phyloP scores from a whole-genome alignment of 2,329 filamentous ascomycete genomes.

The Cytospora chrysosperma region DNA sequence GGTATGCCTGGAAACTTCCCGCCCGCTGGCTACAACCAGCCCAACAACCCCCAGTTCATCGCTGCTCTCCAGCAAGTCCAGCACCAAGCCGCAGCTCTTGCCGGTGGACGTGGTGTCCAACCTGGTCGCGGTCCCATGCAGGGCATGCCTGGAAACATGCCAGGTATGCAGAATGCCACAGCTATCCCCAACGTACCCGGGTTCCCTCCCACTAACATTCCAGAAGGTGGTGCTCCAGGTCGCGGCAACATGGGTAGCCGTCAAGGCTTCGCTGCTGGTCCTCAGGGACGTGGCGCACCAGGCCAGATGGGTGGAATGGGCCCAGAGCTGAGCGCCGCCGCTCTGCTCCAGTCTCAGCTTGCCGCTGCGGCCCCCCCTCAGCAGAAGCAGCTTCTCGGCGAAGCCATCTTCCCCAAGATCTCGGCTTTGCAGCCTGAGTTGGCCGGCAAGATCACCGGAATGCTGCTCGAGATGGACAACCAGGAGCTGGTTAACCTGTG shows the following conservation, averaged over 20 bases:
- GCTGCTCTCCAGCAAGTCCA: constrained; percentile 80
- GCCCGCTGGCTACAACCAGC: constrained; percentile 74
- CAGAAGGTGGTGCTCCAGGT: constrained; percentile 39
- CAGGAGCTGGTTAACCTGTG: constrained; percentile 90
- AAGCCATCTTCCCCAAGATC: constrained; percentile 98
- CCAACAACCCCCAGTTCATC: constrained; percentile 75
- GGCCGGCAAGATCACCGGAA: constrained; percentile 98
- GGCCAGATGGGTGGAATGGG: constrained; percentile 35
- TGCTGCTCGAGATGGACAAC: constrained; percentile 99
- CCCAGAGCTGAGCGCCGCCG: constrained; percentile 40
- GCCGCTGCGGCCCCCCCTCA: constrained; percentile 59
- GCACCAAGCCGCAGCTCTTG: constrained; percentile 51
- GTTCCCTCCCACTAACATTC: constrained; percentile 55
- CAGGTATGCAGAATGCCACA: constrained; percentile 41
- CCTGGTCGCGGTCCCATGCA: constrained; percentile 73
- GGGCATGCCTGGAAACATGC: constrained; percentile 58
- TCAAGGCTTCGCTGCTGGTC: constrained; percentile 36
- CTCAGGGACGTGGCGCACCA: constrained; percentile 49
- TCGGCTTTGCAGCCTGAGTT: constrained; percentile 90
- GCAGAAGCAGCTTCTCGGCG: constrained; percentile 98
- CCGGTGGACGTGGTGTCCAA: constrained; percentile 62
- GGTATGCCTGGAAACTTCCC: constrained; percentile 78
- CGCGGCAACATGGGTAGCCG: constrained; percentile 40
- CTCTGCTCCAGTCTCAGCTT: constrained; percentile 58
- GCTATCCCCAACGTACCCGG: constrained; percentile 53